Evolutionary conservation across 2,329 filamentous ascomycete species (phyloP), one percentile per base, ranked within the genome.

Genomic region (Elsinoe fawcettii): DNA sequence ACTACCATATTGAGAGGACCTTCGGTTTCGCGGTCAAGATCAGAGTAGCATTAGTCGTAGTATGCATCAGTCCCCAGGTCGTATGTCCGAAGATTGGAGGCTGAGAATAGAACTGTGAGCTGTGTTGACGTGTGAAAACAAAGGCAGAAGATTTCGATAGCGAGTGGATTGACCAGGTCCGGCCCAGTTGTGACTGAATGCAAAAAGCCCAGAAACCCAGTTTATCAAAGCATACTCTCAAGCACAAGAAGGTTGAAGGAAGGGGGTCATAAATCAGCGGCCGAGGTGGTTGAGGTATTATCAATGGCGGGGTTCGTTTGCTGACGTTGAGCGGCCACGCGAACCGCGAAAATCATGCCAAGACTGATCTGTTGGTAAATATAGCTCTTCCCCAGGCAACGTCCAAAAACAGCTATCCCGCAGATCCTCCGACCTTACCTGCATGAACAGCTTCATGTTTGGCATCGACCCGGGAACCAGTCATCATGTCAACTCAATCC

Each of bases 1-100:
- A 86, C 83, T 77, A 92, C 88, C 90, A 96, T 96, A 75, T 74
- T 79, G 20, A 18, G 12, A 12, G 22, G 12, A 41, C 22, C 18
- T 41, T 3, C 32, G 3, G 32, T 14, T 37, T 37, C 5, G 11
- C 3, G 4, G 6, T 37, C 9, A 12, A n/a, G 9, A 12, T 37
- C 9, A n/a, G 27, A 30, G 27, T 9, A 9, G 27, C 27, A 51
- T 51, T 2, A 51, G 25, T 30, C n/a, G 47, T 14, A 2, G 2
- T 27, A 2, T n/a, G 22, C 7, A n/a, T 18, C 27, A n/a, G n/a
- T n/a, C n/a, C n/a, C n/a, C n/a, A n/a, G n/a, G n/a, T n/a, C n/a
- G n/a, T n/a, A n/a, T n/a, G n/a, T n/a, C n/a, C n/a, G n/a, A n/a
- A n/a, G n/a, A n/a, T 22, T 9, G 16, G 39, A 32, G 39, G 30